Base-by-base conservation (phyloP, 75 land plant genomes). In the Azolla pinnata region DNA sequence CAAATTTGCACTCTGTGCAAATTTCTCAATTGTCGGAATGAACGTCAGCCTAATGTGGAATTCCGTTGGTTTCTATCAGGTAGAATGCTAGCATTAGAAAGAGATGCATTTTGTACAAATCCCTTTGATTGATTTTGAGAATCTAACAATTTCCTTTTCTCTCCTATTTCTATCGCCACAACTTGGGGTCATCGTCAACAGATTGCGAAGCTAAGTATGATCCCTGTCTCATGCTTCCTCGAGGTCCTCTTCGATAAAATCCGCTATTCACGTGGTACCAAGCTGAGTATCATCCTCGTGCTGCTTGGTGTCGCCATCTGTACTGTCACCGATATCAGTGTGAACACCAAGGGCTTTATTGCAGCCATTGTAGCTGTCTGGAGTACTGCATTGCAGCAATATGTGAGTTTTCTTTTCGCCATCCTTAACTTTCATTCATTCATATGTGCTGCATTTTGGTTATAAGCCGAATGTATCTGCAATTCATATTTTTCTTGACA, bases 11-110 rank as follows among this genome's bases (percentile, higher is more conserved):
- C 46, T 92, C 0, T 85, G 84, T 79, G 86, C 97, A 21, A 92
- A 92, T 57, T 82, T 85, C 49, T 92, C 97, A 17, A 92, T 92
- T 64, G 97, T 92, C 53, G 96, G 96, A 20, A 92, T 92, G 97
- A 92, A 92, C 76, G 83, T 91, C 33, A 87, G 95, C 63, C 72
- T 91, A n/a, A 91, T 91, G 97, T 88, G 88, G 89, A 91, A 91
- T 44, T 91, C 93, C 12, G 97, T 91, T 47, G 93, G 93, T 32
- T 91, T 91, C 51, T 91, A 91, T 67, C 93, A 91, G 97, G 97
- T 91, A 56, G 31, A 65, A 61, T 34, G n/a, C 9, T n/a, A n/a
- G n/a, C n/a, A n/a, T n/a, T n/a, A n/a, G n/a, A 30, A 26, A 40
- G 10, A 58, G 17, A 0, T 21, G 17, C 1, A 0, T 12, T 29